Base-by-base conservation (phyloP, 2,329 filamentous ascomycete genomes). In the Cordyceps fumosorosea region DNA sequence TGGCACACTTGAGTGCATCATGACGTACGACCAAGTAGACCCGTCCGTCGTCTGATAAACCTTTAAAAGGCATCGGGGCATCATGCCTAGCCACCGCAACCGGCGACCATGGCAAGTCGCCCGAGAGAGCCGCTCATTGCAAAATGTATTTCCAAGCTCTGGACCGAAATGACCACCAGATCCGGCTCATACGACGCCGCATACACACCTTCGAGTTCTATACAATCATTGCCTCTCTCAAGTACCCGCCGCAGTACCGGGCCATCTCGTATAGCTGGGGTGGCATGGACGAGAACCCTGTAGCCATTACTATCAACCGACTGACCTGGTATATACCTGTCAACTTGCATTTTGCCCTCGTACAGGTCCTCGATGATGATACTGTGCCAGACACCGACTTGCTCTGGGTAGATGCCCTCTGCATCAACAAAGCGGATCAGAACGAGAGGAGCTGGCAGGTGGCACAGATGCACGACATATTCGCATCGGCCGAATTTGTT, bases 341-440 rank as follows among this genome's bases (percentile, higher is more conserved):
- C 20, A 58, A 37, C 44, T 22, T 50, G 42, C 56, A 50, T n/a
- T 48, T 50, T 48, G 44, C 42, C 32, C 56, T 58, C 44, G 26
- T 11, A 11, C 56, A 50, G 20, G 32, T 58, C 8, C n/a, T 10
- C 20, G 24, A 37, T 14, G 34, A 29, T 29, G 5, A 42, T 10
- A 42, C 26, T 3, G 42, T 18, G 1, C 26, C 12, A 10, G 11
- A 20, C 26, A 5, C 14, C 7, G 42, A 48, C 3, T 50, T 29
- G 56, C 56, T 58, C 14, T 58, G 56, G 56, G 32, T 58, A 16
- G 44, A 58, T 20, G 29, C 56, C 14, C 44, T 58, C 20, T 58
- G 56, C 44, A 16, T 58, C 45, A 40, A 50, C 44, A 29, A 16
- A 5, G 37, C 22, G 6, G 44, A 48, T 29, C 29, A 22, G 7